A percentile compares a stretch with the other conserved stretches of the same genome.
Evolutionary conservation across 495 filamentous ascomycete species (phyloP).

Genomic region (Cladorrhinum samala): DNA sequence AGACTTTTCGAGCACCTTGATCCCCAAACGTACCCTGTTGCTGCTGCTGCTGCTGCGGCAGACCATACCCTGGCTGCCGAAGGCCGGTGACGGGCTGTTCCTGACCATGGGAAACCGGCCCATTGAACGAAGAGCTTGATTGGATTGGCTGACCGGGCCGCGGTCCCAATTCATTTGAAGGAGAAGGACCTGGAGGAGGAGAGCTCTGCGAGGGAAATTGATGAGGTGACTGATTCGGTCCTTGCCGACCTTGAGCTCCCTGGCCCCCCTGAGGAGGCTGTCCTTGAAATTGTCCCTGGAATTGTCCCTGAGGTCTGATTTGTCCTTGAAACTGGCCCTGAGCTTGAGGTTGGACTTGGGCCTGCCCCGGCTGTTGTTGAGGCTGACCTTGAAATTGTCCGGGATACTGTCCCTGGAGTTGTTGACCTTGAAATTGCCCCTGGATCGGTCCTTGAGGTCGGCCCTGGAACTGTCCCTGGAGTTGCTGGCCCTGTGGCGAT

Average conservation of each 20-base stretch:
- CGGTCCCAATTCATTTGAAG: background rate
- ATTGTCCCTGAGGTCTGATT: background rate
- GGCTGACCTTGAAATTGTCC: slow-evolving; percentile 3
- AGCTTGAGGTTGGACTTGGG: slow-evolving; percentile 3
- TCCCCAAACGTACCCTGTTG: slow-evolving; percentile 6
- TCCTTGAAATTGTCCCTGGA: background rate
- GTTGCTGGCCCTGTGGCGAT: too few species aligned
- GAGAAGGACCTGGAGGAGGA: background rate
- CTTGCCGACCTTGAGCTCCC: background rate
- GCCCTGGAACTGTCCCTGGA: slow-evolving; percentile 11
- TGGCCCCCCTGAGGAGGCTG: too few species aligned
- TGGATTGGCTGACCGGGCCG: background rate
- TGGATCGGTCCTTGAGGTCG: slow-evolving; percentile 5
- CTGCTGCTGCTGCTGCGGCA: background rate
- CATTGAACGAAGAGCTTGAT: background rate
- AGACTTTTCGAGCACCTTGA: slow-evolving; percentile 12
- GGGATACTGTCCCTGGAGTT: slow-evolving; percentile 1
- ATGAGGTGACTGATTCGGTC: background rate
- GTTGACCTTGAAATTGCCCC: slow-evolving; percentile 2
- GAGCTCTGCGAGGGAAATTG: background rate
- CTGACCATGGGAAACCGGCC: background rate
- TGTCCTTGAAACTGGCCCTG: background rate
- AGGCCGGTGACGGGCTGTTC: slow-evolving; percentile 5
- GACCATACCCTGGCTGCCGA: slow-evolving; percentile 9
- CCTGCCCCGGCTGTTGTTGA: background rate